Conservation (phyloP, 176 grass and related monocot species). For the Dactylis glomerata region DNA sequence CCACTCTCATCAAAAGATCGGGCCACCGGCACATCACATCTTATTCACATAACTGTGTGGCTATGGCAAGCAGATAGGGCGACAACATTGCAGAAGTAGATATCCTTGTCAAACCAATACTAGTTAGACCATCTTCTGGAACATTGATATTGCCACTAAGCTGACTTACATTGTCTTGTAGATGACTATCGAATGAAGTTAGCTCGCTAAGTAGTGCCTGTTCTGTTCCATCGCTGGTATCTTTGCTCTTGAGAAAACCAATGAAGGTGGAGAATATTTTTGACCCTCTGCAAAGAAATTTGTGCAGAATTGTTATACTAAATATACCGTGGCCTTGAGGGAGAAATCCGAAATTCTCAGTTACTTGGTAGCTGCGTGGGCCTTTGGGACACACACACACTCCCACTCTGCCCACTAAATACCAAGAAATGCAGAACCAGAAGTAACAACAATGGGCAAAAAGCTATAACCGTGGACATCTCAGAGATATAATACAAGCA, state of each 20-base stretch:
- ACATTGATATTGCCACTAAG: slow-evolving; percentile 11
- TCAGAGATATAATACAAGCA: slow-evolving; percentile 4
- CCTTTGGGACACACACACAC: background rate
- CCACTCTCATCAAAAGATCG: too few relatives aligned
- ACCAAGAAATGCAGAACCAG: background rate
- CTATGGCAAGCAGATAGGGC: background rate
- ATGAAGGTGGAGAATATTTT: slow-evolving; percentile 91
- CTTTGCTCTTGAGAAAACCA: slow-evolving; percentile 91
- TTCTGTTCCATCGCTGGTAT: slow-evolving; percentile 74
- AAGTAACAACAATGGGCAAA: background rate
- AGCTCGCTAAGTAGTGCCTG: slow-evolving; percentile 66
- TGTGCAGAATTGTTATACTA: background rate
- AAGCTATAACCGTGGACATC: background rate
- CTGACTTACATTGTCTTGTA: slow-evolving; percentile 78
- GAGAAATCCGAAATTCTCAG: background rate
- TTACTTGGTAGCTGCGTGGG: background rate
- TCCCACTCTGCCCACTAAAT: background rate
- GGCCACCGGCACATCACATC: too few relatives aligned
- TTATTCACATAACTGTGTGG: background rate
- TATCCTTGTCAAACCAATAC: slow-evolving; percentile 14
- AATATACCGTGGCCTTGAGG: background rate
- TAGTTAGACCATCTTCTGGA: background rate
- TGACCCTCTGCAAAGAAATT: slow-evolving; percentile 58
- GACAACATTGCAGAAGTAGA: slow-evolving; percentile 3
- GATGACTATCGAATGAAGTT: slow-evolving; percentile 58